Conservation (phyloP, 2,329 filamentous ascomycete species). For the Kalmusia sp. region DNA sequence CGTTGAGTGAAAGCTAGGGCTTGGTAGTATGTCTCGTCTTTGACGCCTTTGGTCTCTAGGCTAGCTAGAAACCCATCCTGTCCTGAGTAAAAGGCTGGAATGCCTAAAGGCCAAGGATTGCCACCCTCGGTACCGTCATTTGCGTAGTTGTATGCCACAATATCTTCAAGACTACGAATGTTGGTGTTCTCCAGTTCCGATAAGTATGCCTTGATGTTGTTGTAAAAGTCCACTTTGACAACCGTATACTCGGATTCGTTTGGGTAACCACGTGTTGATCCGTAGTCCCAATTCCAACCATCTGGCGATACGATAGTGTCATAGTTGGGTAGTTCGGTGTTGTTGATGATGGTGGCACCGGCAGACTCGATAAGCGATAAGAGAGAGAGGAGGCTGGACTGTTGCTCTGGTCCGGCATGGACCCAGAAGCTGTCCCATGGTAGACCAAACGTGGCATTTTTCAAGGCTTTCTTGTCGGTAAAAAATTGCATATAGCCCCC, state of each 20-base stretch:
- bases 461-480: constrained; percentile 60
- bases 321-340: constrained; percentile 71
- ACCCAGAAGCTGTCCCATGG: constrained; percentile 77
- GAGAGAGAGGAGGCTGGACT: constrained; percentile 56
- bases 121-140: constrained; percentile 74
- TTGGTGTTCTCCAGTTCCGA: constrained; percentile 63
- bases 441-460: constrained; percentile 71
- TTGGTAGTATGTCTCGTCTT: constrained; percentile 71
- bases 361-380: constrained; percentile 63
- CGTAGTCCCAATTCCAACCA: constrained; percentile 80
- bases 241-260: constrained; percentile 79
- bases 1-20: constrained; percentile 68
- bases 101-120: constrained; percentile 56
- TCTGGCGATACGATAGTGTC: constrained; percentile 67
- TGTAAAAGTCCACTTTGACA: constrained; percentile 74
- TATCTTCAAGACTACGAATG: constrained; percentile 32
- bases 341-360: constrained; percentile 73
- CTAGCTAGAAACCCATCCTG: constrained; percentile 75
- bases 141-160: constrained; percentile 51
- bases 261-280: constrained; percentile 65
- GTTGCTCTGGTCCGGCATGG: constrained; percentile 64
- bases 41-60: constrained; percentile 65
- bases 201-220: constrained; percentile 70
- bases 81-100: constrained; percentile 64
- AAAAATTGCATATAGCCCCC: constrained; percentile 67